These are phyloP conservation scores for Rhizophagus prolifer DNA, from an alignment of 192 early-diverging fungal species.

Conservation along the genomic window DNA sequence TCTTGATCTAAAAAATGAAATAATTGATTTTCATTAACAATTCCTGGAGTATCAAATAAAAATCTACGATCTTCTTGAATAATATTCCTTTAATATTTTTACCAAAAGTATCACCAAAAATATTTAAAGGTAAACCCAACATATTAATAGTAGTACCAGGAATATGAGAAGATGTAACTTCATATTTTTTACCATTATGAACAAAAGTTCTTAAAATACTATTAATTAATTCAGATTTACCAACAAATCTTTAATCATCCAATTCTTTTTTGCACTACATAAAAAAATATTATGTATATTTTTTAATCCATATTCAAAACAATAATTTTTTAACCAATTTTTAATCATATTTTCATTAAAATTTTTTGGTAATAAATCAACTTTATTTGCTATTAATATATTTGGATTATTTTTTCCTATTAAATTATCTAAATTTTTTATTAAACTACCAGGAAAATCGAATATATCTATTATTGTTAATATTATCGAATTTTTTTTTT, in stretches of 20 bases:
- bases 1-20: slow-evolving; percentile 47
- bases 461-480: slow-evolving; percentile 64
- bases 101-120: slow-evolving; percentile 50
- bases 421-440: slow-evolving; percentile 47
- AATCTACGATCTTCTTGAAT: slow-evolving; percentile 39
- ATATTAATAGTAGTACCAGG: slow-evolving; percentile 78
- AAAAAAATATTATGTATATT: slow-evolving; percentile 50
- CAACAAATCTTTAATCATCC: slow-evolving; percentile 60
- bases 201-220: slow-evolving; percentile 57
- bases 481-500: slow-evolving; percentile 49
- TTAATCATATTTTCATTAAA: slow-evolving; percentile 48
- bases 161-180: slow-evolving; percentile 57
- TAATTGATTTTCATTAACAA: slow-evolving; percentile 56
- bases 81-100: slow-evolving; percentile 2
- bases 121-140: slow-evolving; percentile 54
- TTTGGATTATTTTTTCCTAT: slow-evolving; percentile 44
- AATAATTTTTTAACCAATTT: slow-evolving; percentile 51
- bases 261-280: slow-evolving; percentile 62
- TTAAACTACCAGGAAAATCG: slow-evolving; percentile 67
- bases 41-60: slow-evolving; percentile 64
- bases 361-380: slow-evolving; percentile 63
- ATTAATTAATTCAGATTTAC: slow-evolving; percentile 75
- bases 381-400: slow-evolving; percentile 70
- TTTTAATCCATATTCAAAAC: not conserved
- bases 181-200: slow-evolving; percentile 42